Evolutionary conservation across 1,139 yeast genomes (phyloP), one percentile per base, ranked within the genome.

Genomic region (Saccharomyces hybrid): DNA sequence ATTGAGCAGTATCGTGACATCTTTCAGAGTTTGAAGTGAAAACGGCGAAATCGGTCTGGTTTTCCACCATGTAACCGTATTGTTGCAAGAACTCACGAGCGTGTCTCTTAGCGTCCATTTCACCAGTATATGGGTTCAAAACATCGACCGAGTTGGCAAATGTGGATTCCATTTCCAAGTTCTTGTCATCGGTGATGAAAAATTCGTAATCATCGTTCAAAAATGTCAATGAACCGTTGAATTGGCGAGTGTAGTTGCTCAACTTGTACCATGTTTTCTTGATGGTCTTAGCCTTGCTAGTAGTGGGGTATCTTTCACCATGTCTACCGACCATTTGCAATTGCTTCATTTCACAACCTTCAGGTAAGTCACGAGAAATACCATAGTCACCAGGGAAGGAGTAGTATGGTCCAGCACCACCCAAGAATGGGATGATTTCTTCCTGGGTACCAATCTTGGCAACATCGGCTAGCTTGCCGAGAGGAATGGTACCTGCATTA

Each of bases 261-360:
- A 74, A 49, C 54, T 69, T 71, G 32, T 59, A 51, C 51, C 57
- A 63, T 5, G 64, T 50, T 3, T 41, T 29, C 16, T 49, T 47
- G 14, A 64, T 46, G 1, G 51, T 47, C 5, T 53, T 57, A 47
- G 77, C 78, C n/a, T 65, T 62, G 27, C 64, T 58, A n/a, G 63
- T 62, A 3, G 75, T 71, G 28, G 89, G 89, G 66, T 76, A 86
- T 62, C 93, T 73, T 64, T 84, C 91, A 26, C 93, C 93, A 63
- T 86, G 93, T 67, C 95, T 79, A 56, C 79, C 75, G 51, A 81
- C 71, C 57, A 82, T 69, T 59, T 82, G 83, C 11, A 84, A 87
- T 66, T 84, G 90, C 57, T 82, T 84, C 50, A 84, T 74, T 7
- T 72, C 66, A 64, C 88, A 80, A 50, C 75, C 74, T n/a, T 60